Base-by-base conservation (phyloP, 345 rosid genomes). In the Brassica carinata region DNA sequence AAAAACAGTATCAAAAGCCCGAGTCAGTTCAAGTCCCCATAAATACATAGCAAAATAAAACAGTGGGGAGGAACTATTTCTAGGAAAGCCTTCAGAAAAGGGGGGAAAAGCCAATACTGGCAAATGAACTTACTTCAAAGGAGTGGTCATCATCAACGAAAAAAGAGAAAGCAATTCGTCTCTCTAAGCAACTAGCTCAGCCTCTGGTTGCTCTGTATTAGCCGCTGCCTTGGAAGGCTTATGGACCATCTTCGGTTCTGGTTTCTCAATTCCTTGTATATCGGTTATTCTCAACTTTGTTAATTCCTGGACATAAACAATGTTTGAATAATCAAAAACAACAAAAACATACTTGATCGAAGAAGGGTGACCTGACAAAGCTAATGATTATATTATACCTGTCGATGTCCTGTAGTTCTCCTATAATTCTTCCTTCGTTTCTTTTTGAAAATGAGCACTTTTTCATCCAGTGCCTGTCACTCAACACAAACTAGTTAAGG, bases 361-460 rank as follows among this genome's bases (percentile, higher is more conserved):
- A 72, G 3, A 72, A 36, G 31, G 10, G 27, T 17, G 11, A 17
- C 7, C 7, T 7, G 67, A 64, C 27, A 69, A 78, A 43, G 69
- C 26, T 23, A 23, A 23, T 23, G 26, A 23, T 23, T 23, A 23
- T 23, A 23, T 23, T 23, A 23, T 83, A 90, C 98, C 90, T 93
- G 98, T 33, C 98, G 89, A 85, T 93, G 98, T 69, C 97, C 98
- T 78, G 86, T 93, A 1, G 90, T 91, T 81, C 96, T 86, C n/a
- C 96, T 89, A 66, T 93, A 91, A 74, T 91, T 93, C 92, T 94
- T 96, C 43, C 97, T 86, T 83, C 93, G 87, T 85, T 94, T 94
- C 83, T 96, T 96, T 88, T 96, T 96, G 68, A 96, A 92, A 64
- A 96, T 96, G 43, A 96, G 91, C 45, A 94, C 97, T 78, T 94